These are phyloP conservation scores for Grosmannia serpens DNA, from an alignment of 2,329 filamentous ascomycete genomes.

Conservation along the genomic window DNA sequence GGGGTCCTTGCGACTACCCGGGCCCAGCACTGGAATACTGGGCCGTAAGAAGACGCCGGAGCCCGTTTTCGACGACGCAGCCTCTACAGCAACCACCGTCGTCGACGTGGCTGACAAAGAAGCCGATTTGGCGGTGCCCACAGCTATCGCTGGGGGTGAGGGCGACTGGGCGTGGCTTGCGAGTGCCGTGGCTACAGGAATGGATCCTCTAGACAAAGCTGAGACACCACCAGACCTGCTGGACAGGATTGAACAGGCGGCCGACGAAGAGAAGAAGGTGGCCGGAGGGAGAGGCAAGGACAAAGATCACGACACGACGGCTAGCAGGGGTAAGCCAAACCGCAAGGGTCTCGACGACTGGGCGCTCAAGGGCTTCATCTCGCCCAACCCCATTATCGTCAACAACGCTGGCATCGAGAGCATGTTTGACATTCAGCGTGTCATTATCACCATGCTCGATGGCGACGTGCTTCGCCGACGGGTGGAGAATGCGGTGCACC, in stretches of 20 bases:
- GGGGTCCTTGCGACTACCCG: not conserved
- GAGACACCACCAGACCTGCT: too few relatives aligned
- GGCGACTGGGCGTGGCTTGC: too few relatives aligned
- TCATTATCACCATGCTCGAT: not conserved
- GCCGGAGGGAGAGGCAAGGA: not conserved
- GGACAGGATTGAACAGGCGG: too few relatives aligned
- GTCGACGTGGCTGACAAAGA: not conserved
- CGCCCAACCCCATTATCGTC: not conserved
- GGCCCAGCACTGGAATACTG: not conserved
- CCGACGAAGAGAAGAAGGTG: not conserved
- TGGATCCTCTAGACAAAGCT: too few relatives aligned
- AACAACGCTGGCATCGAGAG: not conserved
- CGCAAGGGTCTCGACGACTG: not conserved
- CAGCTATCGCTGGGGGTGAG: too few relatives aligned
- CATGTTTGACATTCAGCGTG: not conserved
- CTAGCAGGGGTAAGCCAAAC: not conserved
- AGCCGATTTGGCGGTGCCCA: too few relatives aligned
- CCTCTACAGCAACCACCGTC: not conserved
- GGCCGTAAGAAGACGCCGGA: not conserved
- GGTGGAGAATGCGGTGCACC: not conserved
- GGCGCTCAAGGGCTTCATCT: not conserved
- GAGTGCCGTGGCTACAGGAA: too few relatives aligned
- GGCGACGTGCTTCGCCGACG: not conserved
- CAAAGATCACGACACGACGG: not conserved
- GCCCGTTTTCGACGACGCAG: not conserved